Percentiles rank a stretch among this genome's conserved stretches.
Evolutionary conservation across 805 yeast genomes (phyloP).

Genomic region (Candida chauliodis): DNA sequence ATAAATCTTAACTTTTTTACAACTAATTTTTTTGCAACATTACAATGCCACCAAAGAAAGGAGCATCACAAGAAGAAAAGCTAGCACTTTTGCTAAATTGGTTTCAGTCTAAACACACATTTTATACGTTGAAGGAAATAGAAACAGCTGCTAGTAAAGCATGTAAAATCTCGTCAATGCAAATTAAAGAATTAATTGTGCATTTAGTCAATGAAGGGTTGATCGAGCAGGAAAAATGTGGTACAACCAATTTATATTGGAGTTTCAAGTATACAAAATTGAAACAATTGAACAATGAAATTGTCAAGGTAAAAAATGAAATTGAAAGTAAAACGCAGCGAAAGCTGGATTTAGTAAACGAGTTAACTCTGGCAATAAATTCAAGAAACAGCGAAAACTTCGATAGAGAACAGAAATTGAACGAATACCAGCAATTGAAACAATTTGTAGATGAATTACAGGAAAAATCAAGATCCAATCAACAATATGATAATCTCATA

Average conservation of each 20-base stretch:
- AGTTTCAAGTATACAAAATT: slow-evolving; percentile 29
- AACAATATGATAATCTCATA: neutral
- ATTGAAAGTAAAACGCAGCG: neutral
- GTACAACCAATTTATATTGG: slow-evolving; percentile 51
- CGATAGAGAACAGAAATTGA: neutral
- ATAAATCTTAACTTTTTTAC: neutral
- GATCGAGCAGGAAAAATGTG: slow-evolving; percentile 53
- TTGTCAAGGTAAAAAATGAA: neutral
- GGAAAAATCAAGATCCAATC: neutral
- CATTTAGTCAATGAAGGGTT: slow-evolving; percentile 47
- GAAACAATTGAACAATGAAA: neutral
- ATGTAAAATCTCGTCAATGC: slow-evolving; percentile 50
- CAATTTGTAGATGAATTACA: neutral
- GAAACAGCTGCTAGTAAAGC: slow-evolving; percentile 44
- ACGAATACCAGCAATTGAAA: neutral
- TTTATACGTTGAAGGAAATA: slow-evolving; percentile 49
- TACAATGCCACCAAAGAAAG: slow-evolving; percentile 3
- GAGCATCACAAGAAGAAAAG: slow-evolving; percentile 5
- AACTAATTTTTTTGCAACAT: slow-evolving; percentile 4
- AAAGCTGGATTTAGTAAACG: neutral
- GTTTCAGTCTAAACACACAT: slow-evolving; percentile 13
- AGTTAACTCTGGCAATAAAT: neutral
- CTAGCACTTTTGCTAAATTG: slow-evolving; percentile 1
- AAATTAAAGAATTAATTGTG: slow-evolving; percentile 49
- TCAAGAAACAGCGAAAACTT: neutral